phyloP scores from a whole-genome alignment of 495 filamentous ascomycete genomes.

The Hypoxylon fragiforme region DNA sequence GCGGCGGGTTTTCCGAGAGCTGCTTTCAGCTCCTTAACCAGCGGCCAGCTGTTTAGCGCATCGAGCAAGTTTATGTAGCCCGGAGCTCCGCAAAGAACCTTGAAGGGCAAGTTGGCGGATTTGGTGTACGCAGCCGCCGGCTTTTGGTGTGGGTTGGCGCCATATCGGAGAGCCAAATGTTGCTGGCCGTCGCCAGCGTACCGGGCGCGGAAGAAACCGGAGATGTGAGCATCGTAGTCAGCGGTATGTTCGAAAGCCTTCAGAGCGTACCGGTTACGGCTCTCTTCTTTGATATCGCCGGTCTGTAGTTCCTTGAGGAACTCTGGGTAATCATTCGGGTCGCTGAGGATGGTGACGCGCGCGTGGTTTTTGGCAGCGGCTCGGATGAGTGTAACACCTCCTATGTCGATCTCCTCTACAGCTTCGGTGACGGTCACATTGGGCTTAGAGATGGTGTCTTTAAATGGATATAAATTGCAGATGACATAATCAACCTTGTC shows the following conservation, averaged over 20 bases:
- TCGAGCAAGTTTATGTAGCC: conserved; percentile 98
- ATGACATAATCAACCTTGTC: conserved; percentile 97
- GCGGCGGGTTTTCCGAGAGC: conserved; percentile 88
- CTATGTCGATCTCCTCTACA: conserved; percentile 98
- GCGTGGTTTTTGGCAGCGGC: conserved; percentile 97
- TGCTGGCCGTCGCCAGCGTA: conserved; percentile 85
- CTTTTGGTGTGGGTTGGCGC: conserved; percentile 97
- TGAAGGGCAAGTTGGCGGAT: conserved; percentile 82
- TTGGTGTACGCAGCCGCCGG: conserved; percentile 80
- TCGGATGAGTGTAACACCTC: conserved; percentile 92
- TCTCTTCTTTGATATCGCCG: conserved; percentile 80
- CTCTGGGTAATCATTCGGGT: conserved; percentile 88
- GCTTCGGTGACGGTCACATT: conserved; percentile 95
- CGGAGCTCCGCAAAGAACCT: conserved; percentile 87
- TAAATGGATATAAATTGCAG: conserved; percentile 98
- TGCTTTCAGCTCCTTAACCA: conserved; percentile 94
- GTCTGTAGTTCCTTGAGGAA: conserved; percentile 88
- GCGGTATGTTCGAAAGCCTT: conserved; percentile 99
- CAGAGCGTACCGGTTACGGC: conserved; percentile 83
- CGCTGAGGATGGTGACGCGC: conserved; percentile 91
- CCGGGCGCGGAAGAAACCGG: conserved; percentile 95
- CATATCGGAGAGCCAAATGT: conserved; percentile 86
- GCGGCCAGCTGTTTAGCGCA: conserved; percentile 92
- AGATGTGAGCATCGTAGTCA: conserved; percentile 91
- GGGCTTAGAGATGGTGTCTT: conserved; percentile 93